Evolutionary conservation across 768 basidiomycete species (phyloP).

Genomic region (Tylopilus sp.): DNA sequence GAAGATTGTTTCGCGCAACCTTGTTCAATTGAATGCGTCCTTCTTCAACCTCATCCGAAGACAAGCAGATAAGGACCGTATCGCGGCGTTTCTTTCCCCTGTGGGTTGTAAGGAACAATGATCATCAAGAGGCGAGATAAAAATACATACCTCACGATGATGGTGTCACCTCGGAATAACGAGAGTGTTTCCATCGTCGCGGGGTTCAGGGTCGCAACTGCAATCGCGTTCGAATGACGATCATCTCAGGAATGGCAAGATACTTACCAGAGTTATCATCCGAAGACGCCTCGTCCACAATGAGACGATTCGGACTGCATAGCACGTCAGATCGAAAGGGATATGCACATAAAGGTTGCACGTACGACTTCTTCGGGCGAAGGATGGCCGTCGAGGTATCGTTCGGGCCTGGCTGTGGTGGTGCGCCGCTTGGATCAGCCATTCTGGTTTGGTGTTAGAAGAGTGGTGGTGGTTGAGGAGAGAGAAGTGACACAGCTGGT

Average conservation of each 20-base stretch:
- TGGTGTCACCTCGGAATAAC: conserved; percentile 95
- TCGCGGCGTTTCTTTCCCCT: conserved; percentile 98
- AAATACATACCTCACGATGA: conserved; percentile 79
- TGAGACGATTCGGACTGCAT: conserved; percentile 89
- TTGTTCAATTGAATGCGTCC: conserved; percentile 99
- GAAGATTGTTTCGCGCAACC: conserved; percentile 98
- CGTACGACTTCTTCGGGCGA: conserved; percentile 96
- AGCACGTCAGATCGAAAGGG: conserved; percentile 15
- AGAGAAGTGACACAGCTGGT: conserved; percentile 5
- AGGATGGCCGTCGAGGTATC: conserved; percentile 95
- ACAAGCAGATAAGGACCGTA: conserved; percentile 95
- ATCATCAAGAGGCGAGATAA: not conserved
- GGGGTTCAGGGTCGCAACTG: conserved; percentile 93
- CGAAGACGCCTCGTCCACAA: conserved; percentile 89
- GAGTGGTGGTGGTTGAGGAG: conserved; percentile 10
- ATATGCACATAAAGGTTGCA: conserved; percentile 18
- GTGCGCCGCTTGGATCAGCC: conserved; percentile 83
- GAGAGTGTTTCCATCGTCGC: conserved; percentile 93
- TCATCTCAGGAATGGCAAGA: conserved; percentile 6
- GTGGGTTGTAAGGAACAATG: conserved; percentile 1
- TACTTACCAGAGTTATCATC: conserved; percentile 93
- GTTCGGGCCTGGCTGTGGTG: conserved; percentile 81
- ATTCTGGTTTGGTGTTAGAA: conserved; percentile 25
- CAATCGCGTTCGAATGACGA: conserved; percentile 7
- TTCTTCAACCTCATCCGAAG: conserved; percentile 95